Percentiles rank a stretch among this genome's conserved stretches.
Evolutionary conservation across 2,329 filamentous ascomycete genomes (phyloP).

Genomic region (Ophiostoma sp.): DNA sequence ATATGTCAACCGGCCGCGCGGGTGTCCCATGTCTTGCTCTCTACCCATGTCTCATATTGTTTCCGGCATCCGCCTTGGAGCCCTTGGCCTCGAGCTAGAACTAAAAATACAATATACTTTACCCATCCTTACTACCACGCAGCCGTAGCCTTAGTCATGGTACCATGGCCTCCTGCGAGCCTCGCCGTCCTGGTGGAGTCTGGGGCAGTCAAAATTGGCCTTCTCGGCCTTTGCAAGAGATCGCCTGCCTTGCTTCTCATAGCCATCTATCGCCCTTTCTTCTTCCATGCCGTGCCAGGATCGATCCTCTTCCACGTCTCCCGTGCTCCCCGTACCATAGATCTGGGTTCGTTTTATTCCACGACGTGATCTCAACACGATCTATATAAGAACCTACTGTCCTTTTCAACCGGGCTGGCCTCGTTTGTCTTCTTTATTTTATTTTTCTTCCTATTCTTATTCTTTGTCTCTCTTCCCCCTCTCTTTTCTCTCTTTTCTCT

Average conservation of each 20-base stretch:
- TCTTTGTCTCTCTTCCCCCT: not conserved
- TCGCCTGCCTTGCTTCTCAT: not conserved
- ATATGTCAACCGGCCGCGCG: slow-evolving; percentile 5
- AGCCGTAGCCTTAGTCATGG: no score
- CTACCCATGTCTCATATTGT: not conserved
- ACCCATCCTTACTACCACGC: no score
- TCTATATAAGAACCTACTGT: not conserved
- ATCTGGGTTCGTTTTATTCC: not conserved
- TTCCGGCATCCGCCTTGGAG: not conserved
- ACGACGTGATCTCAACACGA: not conserved
- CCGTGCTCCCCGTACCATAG: not conserved
- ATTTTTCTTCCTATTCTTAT: not conserved
- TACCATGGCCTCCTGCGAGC: slow-evolving; percentile 1
- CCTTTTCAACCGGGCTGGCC: slow-evolving; percentile 5
- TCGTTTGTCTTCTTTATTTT: not conserved
- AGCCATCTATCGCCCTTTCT: not conserved
- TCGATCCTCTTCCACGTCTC: not conserved
- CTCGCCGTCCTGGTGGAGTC: slow-evolving; percentile 23
- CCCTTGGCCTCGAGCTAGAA: no score
- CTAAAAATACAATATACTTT: not conserved
- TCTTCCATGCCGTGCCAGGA: not conserved
- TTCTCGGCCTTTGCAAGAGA: not conserved
- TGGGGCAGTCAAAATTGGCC: not conserved
- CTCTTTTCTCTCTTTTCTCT: not conserved
- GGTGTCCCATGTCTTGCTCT: not conserved